Evolutionary conservation across 257 asterid genomes (phyloP).

Genomic region (Ilex aquifolium): DNA sequence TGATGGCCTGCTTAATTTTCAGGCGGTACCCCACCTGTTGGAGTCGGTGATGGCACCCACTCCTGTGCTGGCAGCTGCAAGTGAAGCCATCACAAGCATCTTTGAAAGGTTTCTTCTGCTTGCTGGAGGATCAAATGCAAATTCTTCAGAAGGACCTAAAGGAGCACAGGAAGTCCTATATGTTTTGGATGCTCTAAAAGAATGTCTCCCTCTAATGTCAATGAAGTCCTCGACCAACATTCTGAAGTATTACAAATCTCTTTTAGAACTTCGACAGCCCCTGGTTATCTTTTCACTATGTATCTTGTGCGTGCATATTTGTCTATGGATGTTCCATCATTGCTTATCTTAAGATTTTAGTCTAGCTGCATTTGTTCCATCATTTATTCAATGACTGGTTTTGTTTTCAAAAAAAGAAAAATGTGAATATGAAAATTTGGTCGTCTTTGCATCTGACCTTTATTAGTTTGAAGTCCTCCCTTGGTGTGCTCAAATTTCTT

Average conservation of each 20-base stretch:
- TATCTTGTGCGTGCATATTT: no score
- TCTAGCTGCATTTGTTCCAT: no score
- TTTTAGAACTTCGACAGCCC: conserved; percentile 62
- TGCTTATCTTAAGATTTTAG: no score
- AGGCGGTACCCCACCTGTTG: conserved; percentile 15
- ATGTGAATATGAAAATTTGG: no score
- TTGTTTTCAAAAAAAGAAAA: no score
- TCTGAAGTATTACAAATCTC: conserved; percentile 68
- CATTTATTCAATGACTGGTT: no score
- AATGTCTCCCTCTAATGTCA: conserved; percentile 74
- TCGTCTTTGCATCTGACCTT: no score
- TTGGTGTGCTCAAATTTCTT: no score
- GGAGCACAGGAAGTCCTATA: conserved; percentile 78
- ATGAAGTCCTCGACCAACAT: conserved; percentile 46
- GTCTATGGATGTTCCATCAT: no score
- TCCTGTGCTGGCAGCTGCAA: conserved; percentile 53
- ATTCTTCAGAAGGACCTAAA: conserved; percentile 55
- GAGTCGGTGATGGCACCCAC: conserved; percentile 14
- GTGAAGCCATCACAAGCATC: conserved; percentile 62
- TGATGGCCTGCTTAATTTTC: conserved; percentile 50
- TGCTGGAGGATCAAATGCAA: conserved; percentile 66
- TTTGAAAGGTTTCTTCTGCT: conserved; percentile 78
- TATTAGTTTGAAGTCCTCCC: no score
- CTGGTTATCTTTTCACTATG: no score
- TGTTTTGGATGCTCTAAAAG: conserved; percentile 74